Base-by-base conservation (phyloP, 2,329 filamentous ascomycete genomes). In the Verticillium isaacii region DNA sequence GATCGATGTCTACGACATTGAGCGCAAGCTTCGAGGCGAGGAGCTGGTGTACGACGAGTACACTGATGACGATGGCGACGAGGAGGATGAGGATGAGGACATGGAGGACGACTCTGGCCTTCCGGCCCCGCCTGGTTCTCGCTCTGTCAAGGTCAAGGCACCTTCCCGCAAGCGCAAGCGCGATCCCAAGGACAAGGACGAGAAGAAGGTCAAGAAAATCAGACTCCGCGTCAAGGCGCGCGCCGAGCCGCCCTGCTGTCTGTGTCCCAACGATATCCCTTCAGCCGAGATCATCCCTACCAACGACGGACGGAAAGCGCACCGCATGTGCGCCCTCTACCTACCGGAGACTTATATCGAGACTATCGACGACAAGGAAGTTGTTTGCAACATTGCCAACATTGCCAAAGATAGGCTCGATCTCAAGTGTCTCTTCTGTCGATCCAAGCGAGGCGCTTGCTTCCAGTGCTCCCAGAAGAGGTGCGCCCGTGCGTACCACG, bases 391-490 rank as follows among this genome's bases (percentile, higher is more conserved):
- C 67, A 85, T 93, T 58, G 84, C 85, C n/a, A 86, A 86, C 64
- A 93, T 98, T 67, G 88, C 91, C 71, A 94, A 95, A 74, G 92
- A 91, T 61, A 90, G 94, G 23, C 79, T 96, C 67, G 93, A 96
- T 32, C 87, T 98, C 67, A 97, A 96, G 75, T 99, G 95, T 74
- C 87, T 96, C 64, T 97, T 92, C 77, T 99, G 95, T 72, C 91
- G 93, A 37, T 96, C 93, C 36, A 96, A 95, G 75, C 91, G 90
- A 62, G 95, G 95, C n/a, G 92, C 92, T 17, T 97, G 94, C 77
- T 96, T 99, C 78, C 94, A 98, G 74, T 99, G 95, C 76, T 96
- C 92, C 1, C 89, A 92, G 68, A 94, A 93, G 79, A 98, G 97
- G 74, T 99, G 95, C 70, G 90, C 92, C 4, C 84, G 95, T 66